A percentile compares a stretch with the other conserved stretches of the same genome.
phyloP scores from a whole-genome alignment of 768 basidiomycete species.

The Termitomyces sp. region DNA sequence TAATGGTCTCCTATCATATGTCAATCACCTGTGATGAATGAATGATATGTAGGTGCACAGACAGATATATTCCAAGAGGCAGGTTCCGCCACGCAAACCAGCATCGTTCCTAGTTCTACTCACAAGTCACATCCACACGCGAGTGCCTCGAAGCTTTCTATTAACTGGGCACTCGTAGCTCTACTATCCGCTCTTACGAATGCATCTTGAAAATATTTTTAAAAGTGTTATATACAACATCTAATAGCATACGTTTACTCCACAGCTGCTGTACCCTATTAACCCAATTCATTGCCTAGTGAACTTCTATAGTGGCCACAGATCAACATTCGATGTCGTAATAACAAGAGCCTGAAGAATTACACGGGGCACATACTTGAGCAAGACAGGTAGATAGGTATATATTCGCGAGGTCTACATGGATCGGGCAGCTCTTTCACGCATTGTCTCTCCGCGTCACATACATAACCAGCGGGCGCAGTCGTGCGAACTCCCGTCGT shows the following conservation, averaged over 20 bases:
- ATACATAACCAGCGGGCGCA: no score
- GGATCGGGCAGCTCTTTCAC: no score
- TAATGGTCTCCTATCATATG: neutral
- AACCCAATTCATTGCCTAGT: neutral
- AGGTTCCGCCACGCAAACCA: conserved; percentile 11
- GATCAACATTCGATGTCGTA: neutral
- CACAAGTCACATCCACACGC: neutral
- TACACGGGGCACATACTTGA: neutral
- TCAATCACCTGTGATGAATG: neutral
- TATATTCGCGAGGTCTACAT: neutral
- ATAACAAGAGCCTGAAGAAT: neutral
- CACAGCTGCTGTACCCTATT: neutral
- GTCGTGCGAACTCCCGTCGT: no score
- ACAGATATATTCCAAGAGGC: conserved; percentile 9
- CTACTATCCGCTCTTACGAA: neutral
- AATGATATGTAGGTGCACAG: conserved; percentile 8
- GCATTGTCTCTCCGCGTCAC: no score
- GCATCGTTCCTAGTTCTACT: conserved; percentile 2
- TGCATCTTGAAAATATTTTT: neutral
- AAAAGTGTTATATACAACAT: neutral
- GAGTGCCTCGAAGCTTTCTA: neutral
- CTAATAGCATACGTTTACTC: neutral
- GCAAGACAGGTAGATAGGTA: neutral
- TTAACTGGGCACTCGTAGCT: neutral
- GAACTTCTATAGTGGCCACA: neutral